Percentiles rank a stretch among this genome's conserved stretches.
Evolutionary conservation across 192 early-diverging fungal genomes (phyloP).

Genomic region (Mortierella hygrophila): DNA sequence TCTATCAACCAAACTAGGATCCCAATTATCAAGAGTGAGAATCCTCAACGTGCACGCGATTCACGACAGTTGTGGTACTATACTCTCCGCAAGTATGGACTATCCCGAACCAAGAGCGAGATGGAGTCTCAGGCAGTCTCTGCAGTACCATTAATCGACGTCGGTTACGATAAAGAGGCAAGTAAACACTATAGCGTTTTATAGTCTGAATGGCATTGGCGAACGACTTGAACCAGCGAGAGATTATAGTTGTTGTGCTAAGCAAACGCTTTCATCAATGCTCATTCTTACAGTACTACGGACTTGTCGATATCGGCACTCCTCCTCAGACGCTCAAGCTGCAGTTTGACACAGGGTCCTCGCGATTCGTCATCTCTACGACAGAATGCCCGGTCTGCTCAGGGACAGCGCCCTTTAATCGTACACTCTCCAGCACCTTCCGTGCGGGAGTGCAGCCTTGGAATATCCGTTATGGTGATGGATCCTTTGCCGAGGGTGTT

Average conservation of each 20-base stretch:
- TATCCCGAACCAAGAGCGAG: not conserved
- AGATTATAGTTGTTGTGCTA: not conserved
- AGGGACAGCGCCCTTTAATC: constrained; percentile 37
- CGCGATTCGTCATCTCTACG: constrained; percentile 49
- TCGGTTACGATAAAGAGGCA: not conserved
- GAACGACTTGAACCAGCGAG: constrained; percentile 11
- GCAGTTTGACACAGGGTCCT: constrained; percentile 73
- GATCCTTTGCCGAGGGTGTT: constrained; percentile 26
- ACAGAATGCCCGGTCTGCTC: constrained; percentile 7
- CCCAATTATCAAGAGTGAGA: not conserved
- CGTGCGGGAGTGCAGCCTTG: constrained; percentile 62
- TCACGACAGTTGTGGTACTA: not conserved
- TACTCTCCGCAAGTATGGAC: constrained; percentile 1
- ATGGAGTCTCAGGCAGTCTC: not conserved
- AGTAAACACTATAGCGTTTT: not conserved
- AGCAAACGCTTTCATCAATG: not conserved
- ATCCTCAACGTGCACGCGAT: not conserved
- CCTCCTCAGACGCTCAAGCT: constrained; percentile 72
- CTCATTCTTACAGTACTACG: constrained; percentile 63
- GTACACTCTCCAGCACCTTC: constrained; percentile 57
- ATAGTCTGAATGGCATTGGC: not conserved
- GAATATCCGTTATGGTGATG: constrained; percentile 70
- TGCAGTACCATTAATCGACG: not conserved
- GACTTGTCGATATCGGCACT: constrained; percentile 67
- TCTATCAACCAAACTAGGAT: not conserved